Evolutionary conservation across 768 basidiomycete species (phyloP).

Genomic region (Collybia mongolica): DNA sequence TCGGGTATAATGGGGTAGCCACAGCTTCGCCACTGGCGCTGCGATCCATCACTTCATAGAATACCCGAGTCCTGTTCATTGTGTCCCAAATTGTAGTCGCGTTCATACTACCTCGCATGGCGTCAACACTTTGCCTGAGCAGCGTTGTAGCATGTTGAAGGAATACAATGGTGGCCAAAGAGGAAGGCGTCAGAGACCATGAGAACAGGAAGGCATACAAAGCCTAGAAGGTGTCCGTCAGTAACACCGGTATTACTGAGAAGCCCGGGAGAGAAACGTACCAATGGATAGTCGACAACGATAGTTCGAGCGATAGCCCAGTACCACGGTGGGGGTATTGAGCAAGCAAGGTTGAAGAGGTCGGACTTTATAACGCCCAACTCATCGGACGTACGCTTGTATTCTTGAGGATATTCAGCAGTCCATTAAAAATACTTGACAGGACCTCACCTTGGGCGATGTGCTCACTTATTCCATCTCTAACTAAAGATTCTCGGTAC

Average conservation of each 20-base stretch:
- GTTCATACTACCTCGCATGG: slow-evolving; percentile 10
- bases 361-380: slow-evolving; percentile 29
- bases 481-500: slow-evolving; percentile 31
- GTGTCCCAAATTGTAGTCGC: not conserved
- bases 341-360: slow-evolving; percentile 24
- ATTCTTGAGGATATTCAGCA: slow-evolving; percentile 28
- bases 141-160: slow-evolving; percentile 26
- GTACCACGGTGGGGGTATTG: slow-evolving; percentile 34
- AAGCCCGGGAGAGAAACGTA: slow-evolving; percentile 13
- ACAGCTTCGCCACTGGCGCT: not conserved
- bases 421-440: not conserved
- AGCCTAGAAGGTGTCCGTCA: slow-evolving; percentile 8
- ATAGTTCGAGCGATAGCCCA: slow-evolving; percentile 31
- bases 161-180: slow-evolving; percentile 30
- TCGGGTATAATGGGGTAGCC: not conserved
- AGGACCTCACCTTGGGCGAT: slow-evolving; percentile 27
- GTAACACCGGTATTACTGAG: not conserved
- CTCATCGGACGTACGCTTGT: slow-evolving; percentile 22
- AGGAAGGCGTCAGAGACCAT: slow-evolving; percentile 23
- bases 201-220: slow-evolving; percentile 20
- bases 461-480: slow-evolving; percentile 31
- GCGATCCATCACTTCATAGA: not conserved
- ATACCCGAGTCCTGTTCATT: not conserved
- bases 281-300: slow-evolving; percentile 32
- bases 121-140: slow-evolving; percentile 7